phyloP scores from a whole-genome alignment of 192 early-diverging fungal genomes.

The Rhizophagus prolifer region DNA sequence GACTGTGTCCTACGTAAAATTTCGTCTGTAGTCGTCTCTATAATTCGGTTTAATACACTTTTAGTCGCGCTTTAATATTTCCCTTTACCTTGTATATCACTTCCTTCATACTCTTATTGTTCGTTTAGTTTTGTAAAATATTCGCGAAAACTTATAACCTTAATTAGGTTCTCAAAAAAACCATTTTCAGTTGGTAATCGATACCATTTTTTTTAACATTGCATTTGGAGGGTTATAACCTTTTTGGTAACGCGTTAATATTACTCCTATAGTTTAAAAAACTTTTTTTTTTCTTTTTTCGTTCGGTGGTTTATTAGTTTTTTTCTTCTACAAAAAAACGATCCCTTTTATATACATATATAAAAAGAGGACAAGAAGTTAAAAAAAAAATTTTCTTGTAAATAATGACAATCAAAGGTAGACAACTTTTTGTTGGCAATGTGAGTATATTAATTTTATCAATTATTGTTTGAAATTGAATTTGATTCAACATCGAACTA shows the following conservation, averaged over 20 bases:
- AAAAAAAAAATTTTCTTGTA: conserved; percentile 1
- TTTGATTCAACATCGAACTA: not conserved
- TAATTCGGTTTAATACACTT: not conserved
- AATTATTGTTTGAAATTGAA: not conserved
- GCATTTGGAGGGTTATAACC: not conserved
- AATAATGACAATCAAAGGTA: conserved; percentile 34
- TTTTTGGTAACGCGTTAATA: not conserved
- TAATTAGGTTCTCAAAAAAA: too few species aligned
- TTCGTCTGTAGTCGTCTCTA: conserved; percentile 2
- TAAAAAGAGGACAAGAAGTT: conserved; percentile 1
- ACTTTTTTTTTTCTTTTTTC: not conserved
- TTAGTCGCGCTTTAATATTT: not conserved
- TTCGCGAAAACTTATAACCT: too few species aligned
- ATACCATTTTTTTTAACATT: not conserved
- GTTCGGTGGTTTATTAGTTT: not conserved
- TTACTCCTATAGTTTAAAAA: not conserved
- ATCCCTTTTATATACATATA: not conserved
- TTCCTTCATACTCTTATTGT: not conserved
- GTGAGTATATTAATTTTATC: conserved; percentile 41
- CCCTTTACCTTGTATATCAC: not conserved
- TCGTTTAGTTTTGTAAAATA: too few species aligned
- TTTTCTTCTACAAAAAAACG: not conserved
- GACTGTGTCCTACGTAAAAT: conserved; percentile 9
- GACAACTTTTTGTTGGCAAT: conserved; percentile 71
- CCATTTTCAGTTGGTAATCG: too few species aligned